These are phyloP conservation scores for Crepidotus variabilis DNA, from an alignment of 768 basidiomycete genomes.

Conservation along the genomic window DNA sequence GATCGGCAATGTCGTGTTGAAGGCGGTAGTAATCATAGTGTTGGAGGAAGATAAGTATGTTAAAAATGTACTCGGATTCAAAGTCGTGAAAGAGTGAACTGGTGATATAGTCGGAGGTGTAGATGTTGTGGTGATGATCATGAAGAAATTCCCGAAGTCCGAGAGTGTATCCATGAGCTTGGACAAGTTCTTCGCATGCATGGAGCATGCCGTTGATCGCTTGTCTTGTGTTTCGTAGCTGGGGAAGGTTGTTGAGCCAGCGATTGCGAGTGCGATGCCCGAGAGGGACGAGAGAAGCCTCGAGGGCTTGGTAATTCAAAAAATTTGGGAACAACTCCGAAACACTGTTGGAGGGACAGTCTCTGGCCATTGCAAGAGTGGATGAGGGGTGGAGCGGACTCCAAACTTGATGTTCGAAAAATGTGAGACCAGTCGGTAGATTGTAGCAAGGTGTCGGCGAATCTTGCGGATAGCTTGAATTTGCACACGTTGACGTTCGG, in stretches of 20 bases:
- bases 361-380: not conserved
- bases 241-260: not conserved
- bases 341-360: not conserved
- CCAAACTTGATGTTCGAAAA: not conserved
- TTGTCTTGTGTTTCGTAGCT: not conserved
- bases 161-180: not conserved
- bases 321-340: not conserved
- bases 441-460: not conserved
- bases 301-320: not conserved
- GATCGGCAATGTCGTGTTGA: not conserved
- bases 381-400: not conserved
- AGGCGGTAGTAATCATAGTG: not conserved
- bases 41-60: not conserved
- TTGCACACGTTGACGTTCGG: not conserved
- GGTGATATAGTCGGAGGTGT: not conserved
- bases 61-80: not conserved
- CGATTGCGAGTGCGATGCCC: not conserved
- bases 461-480: too few species aligned
- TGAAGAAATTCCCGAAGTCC: not conserved
- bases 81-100: not conserved
- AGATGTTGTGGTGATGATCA: not conserved
- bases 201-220: not conserved
- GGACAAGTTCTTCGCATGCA: not conserved
- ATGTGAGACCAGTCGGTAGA: not conserved
- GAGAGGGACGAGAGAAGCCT: not conserved